These are phyloP conservation scores for Boeremia exigua DNA, from an alignment of 2,329 filamentous ascomycete genomes.

Conservation along the genomic window DNA sequence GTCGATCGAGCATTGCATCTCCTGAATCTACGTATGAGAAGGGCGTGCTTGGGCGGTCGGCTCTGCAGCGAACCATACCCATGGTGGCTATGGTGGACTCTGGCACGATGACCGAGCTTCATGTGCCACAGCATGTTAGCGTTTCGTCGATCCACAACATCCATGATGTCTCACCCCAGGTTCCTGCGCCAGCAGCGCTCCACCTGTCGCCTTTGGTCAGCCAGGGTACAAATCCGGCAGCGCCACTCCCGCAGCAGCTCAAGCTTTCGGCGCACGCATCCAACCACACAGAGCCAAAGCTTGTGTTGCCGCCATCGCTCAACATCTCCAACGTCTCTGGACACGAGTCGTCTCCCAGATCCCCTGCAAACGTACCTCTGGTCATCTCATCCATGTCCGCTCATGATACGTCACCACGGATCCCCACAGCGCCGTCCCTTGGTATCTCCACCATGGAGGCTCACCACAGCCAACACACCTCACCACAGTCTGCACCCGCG, in stretches of 20 bases:
- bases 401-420: conserved; percentile 34
- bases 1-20: conserved; percentile 40
- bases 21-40: conserved; percentile 44
- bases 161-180: conserved; percentile 33
- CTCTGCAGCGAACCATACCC: conserved; percentile 27
- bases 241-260: conserved; percentile 22
- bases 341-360: conserved; percentile 32
- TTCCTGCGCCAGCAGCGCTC: conserved; percentile 20
- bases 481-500: conserved; percentile 22
- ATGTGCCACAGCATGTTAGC: conserved; percentile 49
- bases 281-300: conserved; percentile 32
- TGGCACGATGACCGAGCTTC: conserved; percentile 68
- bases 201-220: conserved; percentile 37
- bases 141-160: conserved; percentile 40
- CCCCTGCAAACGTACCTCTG: conserved; percentile 24
- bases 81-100: conserved; percentile 63
- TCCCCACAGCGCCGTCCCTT: conserved; percentile 17
- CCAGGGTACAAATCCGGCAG: conserved; percentile 35
- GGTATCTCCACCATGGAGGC: conserved; percentile 26
- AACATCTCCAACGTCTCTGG: conserved; percentile 36
- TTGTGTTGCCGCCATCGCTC: conserved; percentile 22
- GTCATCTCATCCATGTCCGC: conserved; percentile 27
- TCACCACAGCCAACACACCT: conserved; percentile 30
- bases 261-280: conserved; percentile 30
- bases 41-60: conserved; percentile 28